phyloP scores from a whole-genome alignment of 495 filamentous ascomycete species.

The Aspergillus saccharolyticus region DNA sequence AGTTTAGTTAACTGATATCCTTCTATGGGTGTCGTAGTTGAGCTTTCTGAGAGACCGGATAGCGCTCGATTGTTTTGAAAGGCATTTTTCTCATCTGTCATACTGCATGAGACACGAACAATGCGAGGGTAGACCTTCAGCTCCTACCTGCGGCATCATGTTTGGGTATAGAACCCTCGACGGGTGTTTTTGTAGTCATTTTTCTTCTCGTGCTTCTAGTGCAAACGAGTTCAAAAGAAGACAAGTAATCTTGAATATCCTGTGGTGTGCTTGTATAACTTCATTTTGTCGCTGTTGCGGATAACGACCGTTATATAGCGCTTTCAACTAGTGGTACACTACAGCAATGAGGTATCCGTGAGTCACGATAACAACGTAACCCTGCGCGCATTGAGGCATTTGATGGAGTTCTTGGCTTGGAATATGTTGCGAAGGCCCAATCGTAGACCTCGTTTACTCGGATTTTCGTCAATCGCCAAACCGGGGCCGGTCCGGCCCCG shows the following conservation, averaged over 20 bases:
- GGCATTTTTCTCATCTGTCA: neutral
- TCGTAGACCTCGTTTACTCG: neutral
- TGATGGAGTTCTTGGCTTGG: neutral
- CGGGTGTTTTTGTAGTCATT: neutral
- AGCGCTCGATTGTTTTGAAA: neutral
- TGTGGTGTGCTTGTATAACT: neutral
- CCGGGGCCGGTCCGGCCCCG: conserved; percentile 31
- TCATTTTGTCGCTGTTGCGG: neutral
- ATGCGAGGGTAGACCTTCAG: neutral
- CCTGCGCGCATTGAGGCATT: neutral
- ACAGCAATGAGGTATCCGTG: neutral
- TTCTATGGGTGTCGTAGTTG: neutral
- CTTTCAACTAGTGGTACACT: neutral
- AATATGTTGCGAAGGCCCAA: conserved; percentile 8
- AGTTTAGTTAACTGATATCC: neutral
- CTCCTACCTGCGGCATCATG: neutral
- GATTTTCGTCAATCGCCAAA: conserved; percentile 5
- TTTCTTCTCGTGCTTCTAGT: neutral
- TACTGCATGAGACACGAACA: neutral
- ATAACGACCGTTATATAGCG: neutral
- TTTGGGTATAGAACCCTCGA: neutral
- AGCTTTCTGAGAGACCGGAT: neutral
- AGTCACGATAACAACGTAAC: neutral
- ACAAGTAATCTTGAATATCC: neutral
- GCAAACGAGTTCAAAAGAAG: neutral